Conservation (phyloP, 2,329 filamentous ascomycete species). For the Ophiostoma montium region DNA sequence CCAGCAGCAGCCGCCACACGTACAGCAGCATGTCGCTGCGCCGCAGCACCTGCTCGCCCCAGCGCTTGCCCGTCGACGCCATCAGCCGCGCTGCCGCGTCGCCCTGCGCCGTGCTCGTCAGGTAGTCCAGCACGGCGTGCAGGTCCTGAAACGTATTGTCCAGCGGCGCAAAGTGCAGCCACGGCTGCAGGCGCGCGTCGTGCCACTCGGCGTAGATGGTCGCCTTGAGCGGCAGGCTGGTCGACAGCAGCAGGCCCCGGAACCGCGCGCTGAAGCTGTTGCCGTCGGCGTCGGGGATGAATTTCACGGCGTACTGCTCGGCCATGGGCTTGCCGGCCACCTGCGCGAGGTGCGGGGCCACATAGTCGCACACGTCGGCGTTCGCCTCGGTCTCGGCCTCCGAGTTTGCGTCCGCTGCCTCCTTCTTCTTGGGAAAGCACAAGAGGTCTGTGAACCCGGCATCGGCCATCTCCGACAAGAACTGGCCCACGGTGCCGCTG, state of each 20-base stretch:
- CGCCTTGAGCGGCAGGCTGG: conserved; percentile 53
- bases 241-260: conserved; percentile 47
- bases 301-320: conserved; percentile 44
- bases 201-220: conserved; percentile 67
- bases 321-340: conserved; percentile 26
- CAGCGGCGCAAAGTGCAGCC: conserved; percentile 60
- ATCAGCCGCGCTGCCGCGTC: conserved; percentile 46
- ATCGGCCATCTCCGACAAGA: conserved; percentile 26
- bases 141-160: conserved; percentile 55
- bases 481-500: conserved; percentile 24
- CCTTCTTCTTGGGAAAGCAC: conserved; percentile 23
- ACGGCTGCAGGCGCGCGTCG: conserved; percentile 52
- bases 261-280: conserved; percentile 50
- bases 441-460: conserved; percentile 29
- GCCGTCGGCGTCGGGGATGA: conserved; percentile 58
- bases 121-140: conserved; percentile 51
- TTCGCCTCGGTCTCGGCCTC: no score
- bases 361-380: conserved; percentile 26
- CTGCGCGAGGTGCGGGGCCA: conserved; percentile 23
- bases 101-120: conserved; percentile 31
- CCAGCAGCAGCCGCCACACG: conserved; percentile 44
- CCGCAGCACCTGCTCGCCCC: conserved; percentile 47
- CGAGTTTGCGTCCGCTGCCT: no score
- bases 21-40: conserved; percentile 55
- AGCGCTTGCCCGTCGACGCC: conserved; percentile 42